Base-by-base conservation (phyloP, 495 filamentous ascomycete genomes). In the Neurospora pannonica region DNA sequence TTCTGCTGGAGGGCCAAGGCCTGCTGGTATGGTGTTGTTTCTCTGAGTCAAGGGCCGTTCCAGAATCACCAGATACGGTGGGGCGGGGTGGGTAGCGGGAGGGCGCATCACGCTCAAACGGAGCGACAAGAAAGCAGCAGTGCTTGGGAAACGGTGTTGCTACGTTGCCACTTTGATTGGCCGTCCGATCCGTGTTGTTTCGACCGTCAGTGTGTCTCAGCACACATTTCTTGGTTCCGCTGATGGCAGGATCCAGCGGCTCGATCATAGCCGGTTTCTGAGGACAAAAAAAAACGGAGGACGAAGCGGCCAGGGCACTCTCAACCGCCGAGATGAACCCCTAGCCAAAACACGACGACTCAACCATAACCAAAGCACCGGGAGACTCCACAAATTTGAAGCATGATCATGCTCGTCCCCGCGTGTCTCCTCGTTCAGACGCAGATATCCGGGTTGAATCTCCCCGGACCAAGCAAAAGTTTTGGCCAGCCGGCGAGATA, bases 371-470 rank as follows among this genome's bases (percentile, higher is more conserved):
- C 77, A 70, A 60, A 77, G 39, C 43, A 74, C 71, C 42, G 77
- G 76, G 73, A 77, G 72, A 34, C 72, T 40, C 31, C 36, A 24
- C 34, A 43, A 38, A 69, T 40, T 28, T 40, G 54, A 38, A 75
- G 74, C 72, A 38, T 76, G 78, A 81, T 79, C 73, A 76, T 79
- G 80, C 77, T 74, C 75, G 71, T 75, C 42, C 72, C 79, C 80
- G 80, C 36, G 54, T 43, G 13, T 75, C 72, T 70, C 73, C 46
- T 40, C 67, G 43, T 39, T 69, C 74, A 71, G 19, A 77, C 75
- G 80, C 80, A 79, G 74, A 78, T 76, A 75, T 71, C 80, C 80
- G 79, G 19, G 36, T 31, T 62, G 21, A 19, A 46, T 60, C 19
- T 38, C 4, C 38, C 10, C 71, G 62, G 67, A 34, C 73, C 77